These are phyloP conservation scores for Epichloe aotearoae DNA, from an alignment of 2,329 filamentous ascomycete genomes.

Conservation along the genomic window DNA sequence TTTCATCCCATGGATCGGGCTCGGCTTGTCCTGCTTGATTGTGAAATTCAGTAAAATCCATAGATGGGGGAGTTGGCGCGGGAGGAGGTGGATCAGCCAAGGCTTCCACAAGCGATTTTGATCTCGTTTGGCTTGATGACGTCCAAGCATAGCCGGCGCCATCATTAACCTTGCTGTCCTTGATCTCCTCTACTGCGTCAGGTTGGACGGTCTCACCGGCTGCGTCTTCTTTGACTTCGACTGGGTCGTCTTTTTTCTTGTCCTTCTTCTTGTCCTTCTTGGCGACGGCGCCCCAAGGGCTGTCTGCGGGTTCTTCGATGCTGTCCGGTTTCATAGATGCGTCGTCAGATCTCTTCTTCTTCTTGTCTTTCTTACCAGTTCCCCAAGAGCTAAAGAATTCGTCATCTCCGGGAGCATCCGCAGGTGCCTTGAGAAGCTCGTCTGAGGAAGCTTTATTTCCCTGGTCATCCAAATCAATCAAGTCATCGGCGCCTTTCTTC, in stretches of 20 bases:
- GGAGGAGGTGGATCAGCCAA: constrained; percentile 31
- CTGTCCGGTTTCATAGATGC: constrained; percentile 25
- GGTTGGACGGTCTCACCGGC: constrained; percentile 33
- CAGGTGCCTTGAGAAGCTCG: constrained; percentile 15
- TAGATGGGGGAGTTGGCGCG: constrained; percentile 34
- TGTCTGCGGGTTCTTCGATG: constrained; percentile 30
- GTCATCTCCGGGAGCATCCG: constrained; percentile 26
- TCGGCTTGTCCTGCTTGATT: constrained; percentile 22
- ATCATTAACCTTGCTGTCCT: constrained; percentile 29
- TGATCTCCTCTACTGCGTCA: constrained; percentile 30
- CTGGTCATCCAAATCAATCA: constrained; percentile 23
- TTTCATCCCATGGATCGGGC: constrained; percentile 22
- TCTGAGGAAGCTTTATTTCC: constrained; percentile 13
- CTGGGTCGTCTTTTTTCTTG: constrained; percentile 34
- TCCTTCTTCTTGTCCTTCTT: constrained; percentile 33
- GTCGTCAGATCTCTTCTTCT: constrained; percentile 20
- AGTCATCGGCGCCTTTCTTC: constrained; percentile 24
- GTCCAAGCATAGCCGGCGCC: constrained; percentile 29
- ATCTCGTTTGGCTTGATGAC: constrained; percentile 30
- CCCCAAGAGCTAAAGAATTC: constrained; percentile 45
- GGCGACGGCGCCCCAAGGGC: constrained; percentile 22
- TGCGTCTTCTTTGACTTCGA: constrained; percentile 33
- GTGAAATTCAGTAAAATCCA: constrained; percentile 30
- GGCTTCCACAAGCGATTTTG: constrained; percentile 25
- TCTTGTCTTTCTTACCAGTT: constrained; percentile 36